Conservation (phyloP, 2,329 filamentous ascomycete genomes). For the Colletotrichum plurivorum region DNA sequence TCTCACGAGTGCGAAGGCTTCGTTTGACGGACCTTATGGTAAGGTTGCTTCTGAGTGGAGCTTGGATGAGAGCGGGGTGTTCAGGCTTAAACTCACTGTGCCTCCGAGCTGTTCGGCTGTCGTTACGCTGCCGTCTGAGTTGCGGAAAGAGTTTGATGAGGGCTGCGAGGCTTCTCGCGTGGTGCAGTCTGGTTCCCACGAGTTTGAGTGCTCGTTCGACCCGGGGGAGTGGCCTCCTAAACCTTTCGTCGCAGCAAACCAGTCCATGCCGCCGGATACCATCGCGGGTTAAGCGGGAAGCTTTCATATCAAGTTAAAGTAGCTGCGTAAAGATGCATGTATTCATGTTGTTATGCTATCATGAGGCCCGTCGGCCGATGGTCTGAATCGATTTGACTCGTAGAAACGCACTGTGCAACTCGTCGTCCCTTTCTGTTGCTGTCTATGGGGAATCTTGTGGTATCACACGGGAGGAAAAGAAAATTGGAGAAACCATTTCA, state of each 20-base stretch:
- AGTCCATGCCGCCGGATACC: conserved; percentile 19
- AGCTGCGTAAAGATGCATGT: too few species aligned
- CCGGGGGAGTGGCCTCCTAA: conserved; percentile 25
- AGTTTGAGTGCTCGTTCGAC: conserved; percentile 30
- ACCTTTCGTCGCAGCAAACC: conserved; percentile 25
- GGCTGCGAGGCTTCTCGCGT: conserved; percentile 1
- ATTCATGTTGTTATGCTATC: too few species aligned
- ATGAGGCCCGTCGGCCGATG: too few species aligned
- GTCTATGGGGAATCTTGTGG: conserved; percentile 13
- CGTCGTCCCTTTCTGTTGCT: neutral
- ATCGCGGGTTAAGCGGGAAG: neutral
- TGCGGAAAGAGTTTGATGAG: conserved; percentile 10
- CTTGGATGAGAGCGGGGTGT: neutral
- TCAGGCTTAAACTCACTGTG: conserved; percentile 27
- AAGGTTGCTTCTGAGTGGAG: conserved; percentile 22
- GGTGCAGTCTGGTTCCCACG: conserved; percentile 25
- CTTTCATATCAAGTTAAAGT: too few species aligned
- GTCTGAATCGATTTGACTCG: neutral
- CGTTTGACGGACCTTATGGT: conserved; percentile 35
- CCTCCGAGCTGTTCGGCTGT: conserved; percentile 29
- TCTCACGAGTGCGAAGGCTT: conserved; percentile 28
- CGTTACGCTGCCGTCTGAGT: conserved; percentile 25
- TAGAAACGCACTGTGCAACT: too few species aligned
- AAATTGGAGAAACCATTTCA: neutral
- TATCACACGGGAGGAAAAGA: neutral